Percentiles rank a stretch among this genome's conserved stretches.
Evolutionary conservation across 371 early-diverging fungal genomes (phyloP).

Genomic region (Mucor circinelloides): DNA sequence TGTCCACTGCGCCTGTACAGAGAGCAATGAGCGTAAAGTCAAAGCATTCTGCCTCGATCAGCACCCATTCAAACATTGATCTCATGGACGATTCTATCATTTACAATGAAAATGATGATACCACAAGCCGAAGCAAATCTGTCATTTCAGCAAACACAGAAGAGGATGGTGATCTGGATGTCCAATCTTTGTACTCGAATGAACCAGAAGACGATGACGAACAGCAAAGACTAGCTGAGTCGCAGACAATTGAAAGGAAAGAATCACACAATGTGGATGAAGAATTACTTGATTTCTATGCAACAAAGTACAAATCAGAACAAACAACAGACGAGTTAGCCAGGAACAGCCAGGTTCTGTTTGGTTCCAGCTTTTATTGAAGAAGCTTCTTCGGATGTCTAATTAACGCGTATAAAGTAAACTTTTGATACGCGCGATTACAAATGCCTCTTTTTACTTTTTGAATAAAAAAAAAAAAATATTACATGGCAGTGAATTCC

Average conservation of each 20-base stretch:
- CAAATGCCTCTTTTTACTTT: background rate
- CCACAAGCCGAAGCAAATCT: background rate
- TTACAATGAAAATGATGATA: background rate
- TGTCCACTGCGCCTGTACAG: background rate
- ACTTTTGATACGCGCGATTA: background rate
- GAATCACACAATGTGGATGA: constrained; percentile 3
- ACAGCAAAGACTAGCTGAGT: background rate
- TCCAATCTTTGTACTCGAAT: constrained; percentile 8
- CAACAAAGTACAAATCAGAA: background rate
- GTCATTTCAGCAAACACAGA: background rate
- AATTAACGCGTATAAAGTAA: background rate
- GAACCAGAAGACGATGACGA: constrained; percentile 18
- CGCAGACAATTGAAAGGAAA: background rate
- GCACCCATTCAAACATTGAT: background rate
- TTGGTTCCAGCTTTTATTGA: constrained; percentile 17
- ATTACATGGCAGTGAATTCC: constrained; percentile 14
- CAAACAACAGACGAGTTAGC: constrained; percentile 6
- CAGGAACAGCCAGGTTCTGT: constrained; percentile 21
- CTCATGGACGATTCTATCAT: background rate
- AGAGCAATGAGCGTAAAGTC: background rate
- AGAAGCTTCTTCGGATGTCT: background rate
- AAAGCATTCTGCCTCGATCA: background rate
- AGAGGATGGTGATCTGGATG: constrained; percentile 10
- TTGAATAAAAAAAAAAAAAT: background rate
- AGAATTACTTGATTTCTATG: background rate